These are phyloP conservation scores for Paradendryphiella salina DNA, from an alignment of 2,329 filamentous ascomycete species.

Conservation along the genomic window DNA sequence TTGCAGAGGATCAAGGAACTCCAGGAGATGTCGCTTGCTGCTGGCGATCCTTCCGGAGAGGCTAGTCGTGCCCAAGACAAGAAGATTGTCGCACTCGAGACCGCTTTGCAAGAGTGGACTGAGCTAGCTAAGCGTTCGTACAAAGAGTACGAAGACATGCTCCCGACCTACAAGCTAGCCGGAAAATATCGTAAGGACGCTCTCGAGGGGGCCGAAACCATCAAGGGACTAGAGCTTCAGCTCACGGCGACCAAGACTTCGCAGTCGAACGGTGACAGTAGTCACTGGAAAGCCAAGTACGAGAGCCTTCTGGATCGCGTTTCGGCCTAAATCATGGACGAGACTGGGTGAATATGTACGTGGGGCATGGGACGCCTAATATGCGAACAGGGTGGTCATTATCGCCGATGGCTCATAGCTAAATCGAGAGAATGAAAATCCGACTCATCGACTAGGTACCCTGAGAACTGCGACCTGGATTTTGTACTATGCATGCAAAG, in stretches of 20 bases:
- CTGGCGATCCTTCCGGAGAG: neutral
- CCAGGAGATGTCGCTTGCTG: neutral
- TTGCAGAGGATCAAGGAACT: conserved; percentile 12
- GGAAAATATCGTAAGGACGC: conserved; percentile 23
- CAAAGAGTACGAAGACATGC: conserved; percentile 31
- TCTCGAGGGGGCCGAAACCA: conserved; percentile 18
- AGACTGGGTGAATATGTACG: too few species aligned
- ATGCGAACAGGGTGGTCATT: too few species aligned
- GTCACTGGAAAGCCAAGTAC: conserved; percentile 36
- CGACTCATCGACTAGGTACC: too few species aligned
- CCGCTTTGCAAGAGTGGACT: conserved; percentile 23
- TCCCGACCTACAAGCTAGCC: conserved; percentile 26
- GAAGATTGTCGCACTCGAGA: conserved; percentile 17
- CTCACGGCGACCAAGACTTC: conserved; percentile 20
- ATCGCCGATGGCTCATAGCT: too few species aligned
- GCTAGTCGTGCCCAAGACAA: conserved; percentile 11
- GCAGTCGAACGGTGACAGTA: conserved; percentile 20
- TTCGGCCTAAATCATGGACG: neutral
- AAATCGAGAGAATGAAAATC: too few species aligned
- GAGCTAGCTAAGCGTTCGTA: conserved; percentile 34
- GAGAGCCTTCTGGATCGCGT: conserved; percentile 26
- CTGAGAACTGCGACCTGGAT: too few species aligned
- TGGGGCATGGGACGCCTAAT: too few species aligned
- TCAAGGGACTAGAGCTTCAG: conserved; percentile 23
- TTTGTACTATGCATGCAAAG: too few species aligned